Base-by-base conservation (phyloP, 306 rosid genomes). In the Inga leiocalycina region DNA sequence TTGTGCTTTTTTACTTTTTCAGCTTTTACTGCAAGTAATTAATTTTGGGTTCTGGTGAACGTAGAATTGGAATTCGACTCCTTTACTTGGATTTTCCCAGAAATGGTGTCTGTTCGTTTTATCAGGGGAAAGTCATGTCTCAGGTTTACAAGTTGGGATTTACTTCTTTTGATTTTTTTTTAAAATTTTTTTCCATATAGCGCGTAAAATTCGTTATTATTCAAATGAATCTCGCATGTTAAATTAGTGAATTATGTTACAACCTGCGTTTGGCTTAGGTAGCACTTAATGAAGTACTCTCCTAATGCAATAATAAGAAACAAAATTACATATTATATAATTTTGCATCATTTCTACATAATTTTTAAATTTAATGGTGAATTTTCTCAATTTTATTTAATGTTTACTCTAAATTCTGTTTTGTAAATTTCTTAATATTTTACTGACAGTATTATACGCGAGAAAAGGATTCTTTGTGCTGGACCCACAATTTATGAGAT, bases 71-170 rank as follows among this genome's bases (percentile, higher is more conserved):
- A 65, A 79, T 84, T 57, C 72, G 83, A 79, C 48, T 66, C 66
- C 77, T 74, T 52, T 24, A 52, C 81, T 89, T 92, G 88, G 86
- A 90, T 70, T 88, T 89, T 87, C 88, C 91, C 86, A 76, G 82
- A 84, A 84, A 76, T 82, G 75, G 93, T 59, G 78, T 71, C 84
- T 83, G 88, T 83, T 85, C 86, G 88, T 74, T 87, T 77, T 86
- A n/a, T 79, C 70, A 81, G 87, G 87, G 71, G 83, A 70, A 62
- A 52, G 79, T 78, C 71, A 81, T 81, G 84, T 79, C 83, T 69
- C 75, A 71, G 82, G 4, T 35, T 37, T 57, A 46, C 17, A 45
- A 71, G 10, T 76, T 86, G 37, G 37, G 68, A 62, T 62, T 3
- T 27, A 11, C 37, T 62, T 10, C 34, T 24, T 62, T 62, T 1